phyloP scores from a whole-genome alignment of 768 basidiomycete species.

The Mrakia hoshinonis region DNA sequence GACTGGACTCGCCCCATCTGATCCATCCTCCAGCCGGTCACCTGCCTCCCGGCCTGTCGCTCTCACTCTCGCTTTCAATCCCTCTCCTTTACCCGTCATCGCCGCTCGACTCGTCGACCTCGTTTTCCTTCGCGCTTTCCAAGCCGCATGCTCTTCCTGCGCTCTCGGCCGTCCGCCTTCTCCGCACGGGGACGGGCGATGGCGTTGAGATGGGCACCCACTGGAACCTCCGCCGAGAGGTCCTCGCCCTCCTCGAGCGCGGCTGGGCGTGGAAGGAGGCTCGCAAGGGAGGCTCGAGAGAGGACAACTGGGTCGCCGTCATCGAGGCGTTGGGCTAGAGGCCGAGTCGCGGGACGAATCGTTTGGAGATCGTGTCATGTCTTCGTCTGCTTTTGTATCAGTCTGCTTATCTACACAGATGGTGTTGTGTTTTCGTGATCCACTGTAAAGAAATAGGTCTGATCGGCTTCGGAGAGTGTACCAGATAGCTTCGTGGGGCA shows the following conservation, averaged over 20 bases:
- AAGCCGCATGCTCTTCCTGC: not conserved
- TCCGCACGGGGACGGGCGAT: not conserved
- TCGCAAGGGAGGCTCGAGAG: no score
- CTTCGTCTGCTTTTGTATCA: no score
- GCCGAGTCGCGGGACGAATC: no score
- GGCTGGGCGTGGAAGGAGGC: not conserved
- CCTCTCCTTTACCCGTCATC: not conserved
- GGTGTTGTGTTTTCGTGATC: no score
- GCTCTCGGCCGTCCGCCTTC: not conserved
- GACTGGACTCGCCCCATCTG: not conserved
- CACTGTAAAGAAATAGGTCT: no score
- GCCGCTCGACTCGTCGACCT: not conserved
- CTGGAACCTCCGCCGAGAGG: not conserved
- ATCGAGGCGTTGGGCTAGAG: no score
- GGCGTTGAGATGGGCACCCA: slow-evolving; percentile 9
- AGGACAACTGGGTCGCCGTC: no score
- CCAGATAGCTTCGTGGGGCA: no score
- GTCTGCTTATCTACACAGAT: no score
- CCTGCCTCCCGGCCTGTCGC: not conserved
- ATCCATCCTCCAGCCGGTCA: not conserved
- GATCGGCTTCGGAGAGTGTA: no score
- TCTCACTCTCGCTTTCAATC: slow-evolving; percentile 4
- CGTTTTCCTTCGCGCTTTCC: not conserved
- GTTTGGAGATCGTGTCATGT: no score
- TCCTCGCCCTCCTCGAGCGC: not conserved